Evolutionary conservation across 805 yeast species (phyloP).

Genomic region (Nakazawaea siamensis): DNA sequence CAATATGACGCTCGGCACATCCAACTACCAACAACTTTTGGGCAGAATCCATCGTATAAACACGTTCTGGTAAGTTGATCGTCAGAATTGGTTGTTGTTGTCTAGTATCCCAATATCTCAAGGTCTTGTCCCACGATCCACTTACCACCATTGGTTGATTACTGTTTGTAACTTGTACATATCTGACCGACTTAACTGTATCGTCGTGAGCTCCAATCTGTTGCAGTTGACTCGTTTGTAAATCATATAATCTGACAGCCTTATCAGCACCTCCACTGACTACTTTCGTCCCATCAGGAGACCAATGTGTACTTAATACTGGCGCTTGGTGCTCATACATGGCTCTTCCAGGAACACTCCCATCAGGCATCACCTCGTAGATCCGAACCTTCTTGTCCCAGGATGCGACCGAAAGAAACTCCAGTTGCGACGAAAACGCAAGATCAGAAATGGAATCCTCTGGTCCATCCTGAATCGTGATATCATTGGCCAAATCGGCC

Average conservation of each 20-base stretch:
- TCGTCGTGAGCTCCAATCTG: constrained; percentile 85
- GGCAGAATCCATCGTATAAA: constrained; percentile 78
- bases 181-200: constrained; percentile 66
- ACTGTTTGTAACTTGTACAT: constrained; percentile 78
- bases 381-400: constrained; percentile 96
- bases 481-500: constrained; percentile 62
- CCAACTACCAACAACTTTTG: constrained; percentile 85
- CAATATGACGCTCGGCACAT: constrained; percentile 82
- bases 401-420: constrained; percentile 70
- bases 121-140: constrained; percentile 95
- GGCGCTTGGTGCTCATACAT: constrained; percentile 87
- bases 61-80: constrained; percentile 80
- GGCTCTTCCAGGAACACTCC: constrained; percentile 82
- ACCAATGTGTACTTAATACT: constrained; percentile 75
- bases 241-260: constrained; percentile 74
- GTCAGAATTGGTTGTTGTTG: constrained; percentile 77
- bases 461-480: constrained; percentile 71
- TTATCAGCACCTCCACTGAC: constrained; percentile 89
- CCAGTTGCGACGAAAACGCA: constrained; percentile 81
- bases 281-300: constrained; percentile 79
- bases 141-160: constrained; percentile 78
- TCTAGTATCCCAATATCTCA: constrained; percentile 92
- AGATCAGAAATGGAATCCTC: constrained; percentile 84
- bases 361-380: constrained; percentile 72
- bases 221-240: constrained; percentile 71